Evolutionary conservation across 345 rosid species (phyloP).

Genomic region (Salix arbutifolia): DNA sequence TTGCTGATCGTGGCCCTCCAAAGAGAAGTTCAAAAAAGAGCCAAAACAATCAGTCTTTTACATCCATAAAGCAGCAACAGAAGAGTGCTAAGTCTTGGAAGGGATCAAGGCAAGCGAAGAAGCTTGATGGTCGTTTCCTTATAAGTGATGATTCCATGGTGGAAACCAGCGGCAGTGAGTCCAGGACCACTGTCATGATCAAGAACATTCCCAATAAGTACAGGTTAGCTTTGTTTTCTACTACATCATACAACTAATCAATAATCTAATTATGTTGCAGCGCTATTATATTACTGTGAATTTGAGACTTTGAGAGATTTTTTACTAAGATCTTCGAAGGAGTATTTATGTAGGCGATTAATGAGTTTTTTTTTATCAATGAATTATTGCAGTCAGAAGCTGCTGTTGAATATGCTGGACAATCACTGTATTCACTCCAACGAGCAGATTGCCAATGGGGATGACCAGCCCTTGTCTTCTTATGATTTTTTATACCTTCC

Average conservation of each 20-base stretch:
- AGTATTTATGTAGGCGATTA: neutral
- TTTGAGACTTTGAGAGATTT: neutral
- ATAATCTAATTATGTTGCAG: neutral
- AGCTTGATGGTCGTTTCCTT: constrained; percentile 46
- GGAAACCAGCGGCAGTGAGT: constrained; percentile 53
- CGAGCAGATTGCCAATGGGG: constrained; percentile 50
- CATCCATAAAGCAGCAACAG: constrained; percentile 25
- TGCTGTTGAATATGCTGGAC: constrained; percentile 73
- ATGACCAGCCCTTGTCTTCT: constrained; percentile 59
- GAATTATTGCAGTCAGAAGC: constrained; percentile 20
- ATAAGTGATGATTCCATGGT: constrained; percentile 48
- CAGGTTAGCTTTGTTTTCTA: constrained; percentile 38
- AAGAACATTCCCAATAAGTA: constrained; percentile 97
- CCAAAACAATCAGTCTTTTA: constrained; percentile 10
- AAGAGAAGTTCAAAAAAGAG: constrained; percentile 33
- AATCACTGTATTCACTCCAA: constrained; percentile 86
- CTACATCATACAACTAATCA: neutral
- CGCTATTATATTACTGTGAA: neutral
- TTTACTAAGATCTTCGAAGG: neutral
- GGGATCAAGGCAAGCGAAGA: constrained; percentile 35
- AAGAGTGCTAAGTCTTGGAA: constrained; percentile 45
- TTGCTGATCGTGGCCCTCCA: neutral
- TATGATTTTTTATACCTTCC: constrained; percentile 95
- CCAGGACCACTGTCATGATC: constrained; percentile 90
- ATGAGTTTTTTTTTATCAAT: neutral